Evolutionary conservation across 345 rosid genomes (phyloP), one percentile per base, ranked within the genome.

Genomic region (Combretum micranthum): DNA sequence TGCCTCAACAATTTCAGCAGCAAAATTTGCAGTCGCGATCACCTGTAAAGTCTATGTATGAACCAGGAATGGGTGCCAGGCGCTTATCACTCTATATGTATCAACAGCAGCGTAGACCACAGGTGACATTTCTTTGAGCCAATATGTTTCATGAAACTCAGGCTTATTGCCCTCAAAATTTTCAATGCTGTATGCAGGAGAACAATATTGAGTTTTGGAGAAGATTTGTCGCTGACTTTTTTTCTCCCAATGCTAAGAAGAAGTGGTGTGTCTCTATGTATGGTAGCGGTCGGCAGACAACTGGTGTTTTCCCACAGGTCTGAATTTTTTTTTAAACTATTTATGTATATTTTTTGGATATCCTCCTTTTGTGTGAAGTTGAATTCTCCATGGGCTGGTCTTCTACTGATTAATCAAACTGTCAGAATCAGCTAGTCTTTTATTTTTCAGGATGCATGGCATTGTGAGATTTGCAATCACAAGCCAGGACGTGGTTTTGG

Each of bases 401-500:
- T 44, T 59, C 47, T 56, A 32, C 25, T 50, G 37, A 47, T 14
- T 55, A 17, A 3, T 15, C 15, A 16, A 4, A 20, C 8, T n/a
- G 56, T 17, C 44, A 53, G 19, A 56, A 53, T 51, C 44, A 16
- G 20, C 59, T 58, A 59, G 53, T 61, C 20, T 44, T 46, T 53
- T 15, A n/a, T 37, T 58, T 65, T 72, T 61, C 84, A 83, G 89
- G 89, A 83, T 60, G 68, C 69, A 53, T 83, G 89, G 89, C 83
- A 80, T 62, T 83, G 89, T 70, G 84, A 78, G 50, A 80, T 80
- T 52, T 83, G 89, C 71, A 80, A 76, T 51, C 70, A 77, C 70
- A 83, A 78, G 62, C 89, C 89, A 21, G 89, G 86, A 43, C 80
- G 84, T 67, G 89, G 89, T 26, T 83, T 83, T 65, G 89, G 89